phyloP scores from a whole-genome alignment of 331 rosid species.

The Malus hybrid region DNA sequence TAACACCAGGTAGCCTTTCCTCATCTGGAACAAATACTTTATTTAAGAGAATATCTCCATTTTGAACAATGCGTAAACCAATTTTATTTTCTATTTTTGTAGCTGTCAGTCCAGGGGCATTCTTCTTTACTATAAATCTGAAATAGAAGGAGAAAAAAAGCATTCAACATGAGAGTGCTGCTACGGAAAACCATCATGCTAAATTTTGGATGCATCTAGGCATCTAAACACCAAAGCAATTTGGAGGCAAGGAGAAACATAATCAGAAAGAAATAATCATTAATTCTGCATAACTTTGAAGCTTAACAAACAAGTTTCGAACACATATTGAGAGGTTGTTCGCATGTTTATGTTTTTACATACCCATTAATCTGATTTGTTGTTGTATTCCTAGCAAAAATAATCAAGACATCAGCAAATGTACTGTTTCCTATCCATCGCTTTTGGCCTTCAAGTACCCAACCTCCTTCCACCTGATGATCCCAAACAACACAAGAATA shows the following conservation, averaged over 20 bases:
- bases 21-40: constrained; percentile 67
- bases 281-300: neutral
- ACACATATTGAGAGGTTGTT: neutral
- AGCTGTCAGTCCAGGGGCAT: constrained; percentile 70
- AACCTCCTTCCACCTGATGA: constrained; percentile 80
- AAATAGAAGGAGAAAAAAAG: constrained; percentile 7
- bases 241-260: neutral
- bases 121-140: constrained; percentile 70
- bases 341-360: neutral
- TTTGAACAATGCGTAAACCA: constrained; percentile 84
- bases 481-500: constrained; percentile 20
- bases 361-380: constrained; percentile 82
- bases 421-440: constrained; percentile 93
- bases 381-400: constrained; percentile 69
- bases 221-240: neutral
- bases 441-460: constrained; percentile 82
- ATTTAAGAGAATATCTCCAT: constrained; percentile 71
- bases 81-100: constrained; percentile 82
- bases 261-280: neutral
- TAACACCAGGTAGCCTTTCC: constrained; percentile 66
- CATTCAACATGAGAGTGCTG: neutral
- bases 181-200: neutral
- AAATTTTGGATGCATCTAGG: neutral
- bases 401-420: constrained; percentile 71
- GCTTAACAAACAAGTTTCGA: neutral